Evolutionary conservation across 768 basidiomycete species (phyloP).

Genomic region (Leccinum olivaceopallidum): DNA sequence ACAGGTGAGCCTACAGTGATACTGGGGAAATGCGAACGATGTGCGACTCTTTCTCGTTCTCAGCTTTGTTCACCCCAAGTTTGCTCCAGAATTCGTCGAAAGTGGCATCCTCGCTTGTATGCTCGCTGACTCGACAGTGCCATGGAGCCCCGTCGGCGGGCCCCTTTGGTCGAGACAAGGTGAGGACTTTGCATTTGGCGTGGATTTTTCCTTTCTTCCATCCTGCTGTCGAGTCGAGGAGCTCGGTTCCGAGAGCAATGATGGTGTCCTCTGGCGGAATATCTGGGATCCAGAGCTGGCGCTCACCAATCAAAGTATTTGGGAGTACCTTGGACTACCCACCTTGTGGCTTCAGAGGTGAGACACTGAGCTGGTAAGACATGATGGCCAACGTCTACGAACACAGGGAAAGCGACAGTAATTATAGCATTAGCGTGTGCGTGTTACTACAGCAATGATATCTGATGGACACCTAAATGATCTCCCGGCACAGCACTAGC

Average conservation of each 20-base stretch:
- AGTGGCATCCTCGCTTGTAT: slow-evolving; percentile 61
- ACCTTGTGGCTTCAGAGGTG: slow-evolving; percentile 42
- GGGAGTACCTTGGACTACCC: slow-evolving; percentile 1
- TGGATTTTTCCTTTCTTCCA: slow-evolving; percentile 74
- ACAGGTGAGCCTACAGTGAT: neutral
- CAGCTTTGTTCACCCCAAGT: slow-evolving; percentile 62
- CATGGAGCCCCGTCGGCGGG: slow-evolving; percentile 59
- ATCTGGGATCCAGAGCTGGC: slow-evolving; percentile 37
- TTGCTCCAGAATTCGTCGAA: slow-evolving; percentile 77
- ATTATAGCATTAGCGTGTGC: slow-evolving; percentile 16
- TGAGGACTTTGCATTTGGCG: slow-evolving; percentile 54
- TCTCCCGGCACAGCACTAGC: neutral
- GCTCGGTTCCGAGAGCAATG: slow-evolving; percentile 49
- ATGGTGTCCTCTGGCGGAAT: slow-evolving; percentile 62
- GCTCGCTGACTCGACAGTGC: slow-evolving; percentile 69
- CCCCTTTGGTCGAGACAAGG: slow-evolving; percentile 51
- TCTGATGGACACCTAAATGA: slow-evolving; percentile 5
- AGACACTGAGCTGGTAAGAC: slow-evolving; percentile 41
- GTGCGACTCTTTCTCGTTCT: slow-evolving; percentile 67
- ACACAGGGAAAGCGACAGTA: slow-evolving; percentile 3
- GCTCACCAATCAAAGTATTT: neutral
- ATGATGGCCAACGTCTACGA: slow-evolving; percentile 17
- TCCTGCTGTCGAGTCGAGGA: slow-evolving; percentile 54
- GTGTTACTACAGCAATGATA: slow-evolving; percentile 21
- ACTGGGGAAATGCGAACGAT: neutral